Conservation (phyloP, 345 rosid species). For the Litchi chinensis region DNA sequence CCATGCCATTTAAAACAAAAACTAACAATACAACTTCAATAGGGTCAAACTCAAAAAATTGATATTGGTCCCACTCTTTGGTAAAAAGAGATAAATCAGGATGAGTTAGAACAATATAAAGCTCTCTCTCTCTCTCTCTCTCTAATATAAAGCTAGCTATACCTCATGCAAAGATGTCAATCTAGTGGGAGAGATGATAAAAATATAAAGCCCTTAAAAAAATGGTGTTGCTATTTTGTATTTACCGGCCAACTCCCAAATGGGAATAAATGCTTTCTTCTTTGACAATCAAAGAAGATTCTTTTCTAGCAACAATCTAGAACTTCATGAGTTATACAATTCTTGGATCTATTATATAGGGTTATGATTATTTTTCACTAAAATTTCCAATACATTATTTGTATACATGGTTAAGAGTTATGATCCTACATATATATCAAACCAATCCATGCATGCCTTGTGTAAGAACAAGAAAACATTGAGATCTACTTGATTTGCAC, state of each 20-base stretch:
- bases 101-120: conserved; percentile 22
- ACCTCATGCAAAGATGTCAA: conserved; percentile 24
- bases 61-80: conserved; percentile 25
- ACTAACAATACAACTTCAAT: conserved; percentile 17
- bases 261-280: conserved; percentile 85
- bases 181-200: conserved; percentile 24
- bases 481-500: background rate
- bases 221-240: conserved; percentile 1
- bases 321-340: conserved; percentile 41
- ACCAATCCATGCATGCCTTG: conserved; percentile 17
- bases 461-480: conserved; percentile 1
- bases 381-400: background rate
- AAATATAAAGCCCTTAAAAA: background rate
- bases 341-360: conserved; percentile 6
- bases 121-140: conserved; percentile 6
- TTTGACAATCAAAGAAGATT: conserved; percentile 68
- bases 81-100: conserved; percentile 20
- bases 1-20: conserved; percentile 22
- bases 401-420: no score
- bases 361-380: background rate
- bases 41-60: conserved; percentile 28
- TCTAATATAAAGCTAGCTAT: background rate
- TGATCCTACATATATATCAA: no score
- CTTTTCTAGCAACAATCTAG: conserved; percentile 24
- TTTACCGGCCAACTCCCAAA: conserved; percentile 27